Base-by-base conservation (phyloP, 345 rosid genomes). In the rapeseed (Brassica napus) region DNA sequence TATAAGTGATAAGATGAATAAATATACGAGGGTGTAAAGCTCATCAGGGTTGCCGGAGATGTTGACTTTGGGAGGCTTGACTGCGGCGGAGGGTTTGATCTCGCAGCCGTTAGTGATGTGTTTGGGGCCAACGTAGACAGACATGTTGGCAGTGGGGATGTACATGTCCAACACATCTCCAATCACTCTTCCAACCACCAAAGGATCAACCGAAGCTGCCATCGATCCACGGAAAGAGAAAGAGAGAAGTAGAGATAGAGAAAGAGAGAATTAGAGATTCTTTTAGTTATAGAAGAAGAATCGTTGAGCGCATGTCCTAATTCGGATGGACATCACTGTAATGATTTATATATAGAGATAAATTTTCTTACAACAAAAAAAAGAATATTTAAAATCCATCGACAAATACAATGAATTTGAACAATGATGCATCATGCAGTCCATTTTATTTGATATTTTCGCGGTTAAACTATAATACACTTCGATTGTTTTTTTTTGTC, bases 91-190 rank as follows among this genome's bases (percentile, higher is more conserved):
- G 28, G 98, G 98, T 87, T 93, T 93, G 77, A 93, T 81, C 67
- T 91, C 92, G 34, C 98, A 90, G 34, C 97, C 94, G 77, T 90
- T 91, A 18, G 86, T 85, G 79, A 93, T 88, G 71, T 93, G 97
- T 80, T 89, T 93, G 8, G 93, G 64, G 8, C 92, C 90, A 32
- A 80, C 89, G 84, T 84, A 77, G 61, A 87, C 91, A 35, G 88
- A 86, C 92, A 90, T 88, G 69, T 18, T 80, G 39, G 86, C 87
- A 4, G 79, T 73, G 1, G 98, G 98, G 15, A 89, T 85, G 70
- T 91, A 93, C 95, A 90, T 88, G 81, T 91, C 97, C 65, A 93
- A 77, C 9, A 93, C 97, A 67, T 93, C 98, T 0, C 97, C 98
- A 12, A 93, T 91, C 52, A 93, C 92, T 8, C 97, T 86, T 24